Conservation (phyloP, 495 filamentous ascomycete genomes). For the Neurospora africana region DNA sequence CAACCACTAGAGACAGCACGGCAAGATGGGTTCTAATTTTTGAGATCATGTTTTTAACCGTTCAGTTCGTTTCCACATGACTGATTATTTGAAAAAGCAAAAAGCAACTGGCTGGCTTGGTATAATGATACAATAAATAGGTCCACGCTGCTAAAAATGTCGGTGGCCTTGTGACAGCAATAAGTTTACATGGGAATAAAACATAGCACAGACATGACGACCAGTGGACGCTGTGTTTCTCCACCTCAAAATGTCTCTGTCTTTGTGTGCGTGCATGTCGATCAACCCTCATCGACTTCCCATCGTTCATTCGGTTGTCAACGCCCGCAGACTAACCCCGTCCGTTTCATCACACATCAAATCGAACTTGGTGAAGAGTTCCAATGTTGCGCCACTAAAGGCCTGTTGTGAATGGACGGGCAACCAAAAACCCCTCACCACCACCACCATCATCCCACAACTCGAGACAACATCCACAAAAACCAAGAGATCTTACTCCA, state of each 20-base stretch:
- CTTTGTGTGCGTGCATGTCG: not conserved
- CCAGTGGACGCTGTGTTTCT: not conserved
- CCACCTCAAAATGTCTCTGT: not conserved
- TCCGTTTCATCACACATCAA: not conserved
- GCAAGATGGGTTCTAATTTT: not conserved
- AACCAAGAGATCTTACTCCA: constrained; percentile 13
- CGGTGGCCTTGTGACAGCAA: not conserved
- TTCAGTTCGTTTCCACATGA: not conserved
- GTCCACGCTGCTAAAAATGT: not conserved
- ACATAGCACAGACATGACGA: not conserved
- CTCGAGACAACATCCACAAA: not conserved
- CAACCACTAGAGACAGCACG: not conserved
- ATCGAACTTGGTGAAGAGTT: not conserved
- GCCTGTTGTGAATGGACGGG: not conserved
- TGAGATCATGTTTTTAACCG: too few relatives aligned
- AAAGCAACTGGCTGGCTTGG: not conserved
- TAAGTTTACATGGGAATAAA: not conserved
- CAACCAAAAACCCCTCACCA: not conserved
- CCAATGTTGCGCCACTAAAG: not conserved
- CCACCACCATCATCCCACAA: not conserved
- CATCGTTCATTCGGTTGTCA: not conserved
- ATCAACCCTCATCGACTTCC: not conserved
- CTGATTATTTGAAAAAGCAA: not conserved
- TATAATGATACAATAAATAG: not conserved
- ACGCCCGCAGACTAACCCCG: not conserved